Percentiles rank a stretch among this genome's conserved stretches.
Conservation (phyloP, 2,329 filamentous ascomycete species). For the Diplodia intermedia region DNA sequence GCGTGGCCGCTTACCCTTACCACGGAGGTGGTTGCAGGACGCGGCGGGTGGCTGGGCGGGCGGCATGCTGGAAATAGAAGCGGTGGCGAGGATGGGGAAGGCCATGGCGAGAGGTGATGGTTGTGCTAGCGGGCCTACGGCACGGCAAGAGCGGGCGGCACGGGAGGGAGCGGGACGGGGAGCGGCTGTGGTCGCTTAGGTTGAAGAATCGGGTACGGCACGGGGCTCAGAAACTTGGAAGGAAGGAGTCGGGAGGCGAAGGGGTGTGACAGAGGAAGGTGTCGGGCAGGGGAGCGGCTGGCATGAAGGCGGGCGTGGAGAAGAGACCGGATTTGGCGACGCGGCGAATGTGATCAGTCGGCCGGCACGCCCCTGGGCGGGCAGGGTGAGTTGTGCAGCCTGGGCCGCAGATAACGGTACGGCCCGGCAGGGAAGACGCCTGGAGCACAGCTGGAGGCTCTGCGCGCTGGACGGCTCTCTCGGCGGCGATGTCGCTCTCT, state of each 20-base stretch:
- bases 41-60: constrained; percentile 6
- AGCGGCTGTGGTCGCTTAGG: background rate
- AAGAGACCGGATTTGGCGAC: constrained; percentile 10
- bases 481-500: constrained; percentile 23
- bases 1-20: background rate
- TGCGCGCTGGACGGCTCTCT: constrained; percentile 15
- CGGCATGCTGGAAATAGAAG: background rate
- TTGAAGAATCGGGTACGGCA: background rate
- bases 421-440: constrained; percentile 19
- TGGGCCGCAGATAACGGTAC: constrained; percentile 25
- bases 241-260: background rate
- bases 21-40: background rate
- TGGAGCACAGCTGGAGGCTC: constrained; percentile 20
- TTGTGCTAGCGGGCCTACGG: constrained; percentile 3
- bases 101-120: background rate
- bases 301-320: constrained; percentile 17
- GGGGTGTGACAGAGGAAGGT: background rate
- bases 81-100: constrained; percentile 1
- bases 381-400: background rate
- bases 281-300: background rate
- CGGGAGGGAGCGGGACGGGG: constrained; percentile 27
- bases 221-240: background rate
- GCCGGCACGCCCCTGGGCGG: constrained; percentile 8
- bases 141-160: constrained; percentile 31
- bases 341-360: constrained; percentile 16